A percentile compares a stretch with the other conserved stretches of the same genome.
These are phyloP conservation scores for Narthecium ossifragum DNA, from an alignment of 106 monocot species.

Conservation along the genomic window DNA sequence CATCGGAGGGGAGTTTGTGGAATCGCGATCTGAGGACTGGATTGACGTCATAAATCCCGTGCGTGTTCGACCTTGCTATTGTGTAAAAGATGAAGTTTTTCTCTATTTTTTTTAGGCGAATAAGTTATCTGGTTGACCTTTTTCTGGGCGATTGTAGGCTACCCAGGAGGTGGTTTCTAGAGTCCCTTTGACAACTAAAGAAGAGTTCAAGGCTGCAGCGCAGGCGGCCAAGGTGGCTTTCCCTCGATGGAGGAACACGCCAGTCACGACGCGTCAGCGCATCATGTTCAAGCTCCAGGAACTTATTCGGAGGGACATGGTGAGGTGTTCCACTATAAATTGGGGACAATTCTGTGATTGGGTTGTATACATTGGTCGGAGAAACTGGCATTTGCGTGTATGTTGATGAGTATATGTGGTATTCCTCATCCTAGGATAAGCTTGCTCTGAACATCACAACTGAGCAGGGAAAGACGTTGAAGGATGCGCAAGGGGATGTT, in stretches of 20 bases:
- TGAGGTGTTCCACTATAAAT: slow-evolving; percentile 1
- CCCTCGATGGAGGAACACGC: slow-evolving; percentile 81
- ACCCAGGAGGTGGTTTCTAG: slow-evolving; percentile 92
- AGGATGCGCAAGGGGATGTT: slow-evolving; percentile 95
- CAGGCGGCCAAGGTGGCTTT: slow-evolving; percentile 70
- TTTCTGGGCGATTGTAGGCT: slow-evolving; percentile 32
- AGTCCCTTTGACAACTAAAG: slow-evolving; percentile 65
- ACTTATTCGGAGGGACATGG: slow-evolving; percentile 89
- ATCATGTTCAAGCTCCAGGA: slow-evolving; percentile 93
- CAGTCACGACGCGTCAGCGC: slow-evolving; percentile 76
- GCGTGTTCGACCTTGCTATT: slow-evolving; percentile 1
- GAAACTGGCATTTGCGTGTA: background rate
- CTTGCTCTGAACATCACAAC: slow-evolving; percentile 86
- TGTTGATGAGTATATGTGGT: background rate
- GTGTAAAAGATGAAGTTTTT: background rate
- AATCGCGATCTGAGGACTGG: slow-evolving; percentile 46
- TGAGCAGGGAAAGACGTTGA: slow-evolving; percentile 91
- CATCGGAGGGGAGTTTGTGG: slow-evolving; percentile 85
- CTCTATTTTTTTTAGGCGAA: background rate
- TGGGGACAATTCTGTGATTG: background rate
- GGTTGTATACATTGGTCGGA: no score
- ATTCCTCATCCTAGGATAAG: slow-evolving; percentile 60
- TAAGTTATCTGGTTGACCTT: background rate
- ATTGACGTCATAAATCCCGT: slow-evolving; percentile 97
- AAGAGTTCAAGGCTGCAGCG: slow-evolving; percentile 85